Percentiles rank a stretch among this genome's conserved stretches.
Evolutionary conservation across 2,329 filamentous ascomycete genomes (phyloP).

Genomic region (Colletotrichum sp.): DNA sequence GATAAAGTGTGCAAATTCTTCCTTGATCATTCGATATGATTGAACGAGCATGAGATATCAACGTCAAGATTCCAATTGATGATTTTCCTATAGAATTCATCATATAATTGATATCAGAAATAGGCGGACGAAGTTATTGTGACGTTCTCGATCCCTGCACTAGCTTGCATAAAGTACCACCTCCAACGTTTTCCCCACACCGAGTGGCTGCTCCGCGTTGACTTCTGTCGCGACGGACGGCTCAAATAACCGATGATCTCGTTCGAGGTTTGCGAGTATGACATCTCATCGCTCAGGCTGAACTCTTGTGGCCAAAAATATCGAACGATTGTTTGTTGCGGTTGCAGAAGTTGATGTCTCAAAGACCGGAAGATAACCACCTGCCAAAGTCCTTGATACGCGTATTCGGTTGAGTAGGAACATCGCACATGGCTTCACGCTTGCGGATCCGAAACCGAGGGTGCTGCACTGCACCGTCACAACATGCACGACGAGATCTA

Average conservation of each 20-base stretch:
- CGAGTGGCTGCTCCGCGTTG: not conserved
- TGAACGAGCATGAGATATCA: not conserved
- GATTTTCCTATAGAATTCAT: rapidly evolving
- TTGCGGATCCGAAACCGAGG: not conserved
- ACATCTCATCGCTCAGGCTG: rapidly evolving
- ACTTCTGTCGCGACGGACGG: not conserved
- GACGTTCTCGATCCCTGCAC: not conserved
- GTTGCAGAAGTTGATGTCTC: not conserved
- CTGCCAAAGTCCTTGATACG: not conserved
- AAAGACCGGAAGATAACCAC: not conserved
- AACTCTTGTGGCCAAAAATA: not conserved
- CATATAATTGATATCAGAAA: not conserved
- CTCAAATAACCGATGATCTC: not conserved
- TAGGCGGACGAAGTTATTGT: not conserved
- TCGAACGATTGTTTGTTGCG: not conserved
- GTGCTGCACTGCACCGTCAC: not conserved
- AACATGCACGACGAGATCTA: not conserved
- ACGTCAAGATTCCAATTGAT: not conserved
- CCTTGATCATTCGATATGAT: not conserved
- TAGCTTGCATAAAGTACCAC: not conserved
- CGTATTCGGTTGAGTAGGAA: not conserved
- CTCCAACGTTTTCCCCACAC: not conserved
- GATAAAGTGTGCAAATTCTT: not conserved
- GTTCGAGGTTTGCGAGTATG: not conserved
- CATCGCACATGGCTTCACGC: not conserved